phyloP scores from a whole-genome alignment of 202 grass and related monocot species.

The Elaeis oleifera region DNA sequence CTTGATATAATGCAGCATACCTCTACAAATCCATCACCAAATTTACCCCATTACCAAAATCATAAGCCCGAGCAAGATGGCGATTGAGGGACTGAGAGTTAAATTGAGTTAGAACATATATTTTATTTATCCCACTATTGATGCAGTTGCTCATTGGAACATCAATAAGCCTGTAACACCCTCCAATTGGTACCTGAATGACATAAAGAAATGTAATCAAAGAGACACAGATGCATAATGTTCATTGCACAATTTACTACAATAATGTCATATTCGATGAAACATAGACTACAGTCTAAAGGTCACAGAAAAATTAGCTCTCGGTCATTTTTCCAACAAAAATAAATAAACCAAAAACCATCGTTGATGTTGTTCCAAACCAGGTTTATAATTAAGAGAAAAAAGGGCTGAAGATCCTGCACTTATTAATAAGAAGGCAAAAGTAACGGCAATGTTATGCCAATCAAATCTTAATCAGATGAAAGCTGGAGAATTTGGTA shows the following conservation, averaged over 20 bases:
- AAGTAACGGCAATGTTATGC: too few relatives aligned
- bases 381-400: too few relatives aligned
- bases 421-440: too few relatives aligned
- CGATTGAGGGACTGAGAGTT: slow-evolving; percentile 69
- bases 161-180: slow-evolving; percentile 68
- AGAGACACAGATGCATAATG: not conserved
- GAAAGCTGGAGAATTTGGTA: too few relatives aligned
- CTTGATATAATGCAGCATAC: slow-evolving; percentile 15
- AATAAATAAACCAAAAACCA: too few relatives aligned
- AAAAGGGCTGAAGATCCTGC: too few relatives aligned
- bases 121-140: slow-evolving; percentile 68
- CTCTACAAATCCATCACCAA: slow-evolving; percentile 55
- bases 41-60: slow-evolving; percentile 50
- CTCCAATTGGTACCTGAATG: slow-evolving; percentile 53
- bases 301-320: too few relatives aligned
- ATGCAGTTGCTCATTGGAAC: slow-evolving; percentile 69
- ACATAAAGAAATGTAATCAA: not conserved
- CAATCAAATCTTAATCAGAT: too few relatives aligned
- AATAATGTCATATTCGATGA: not conserved
- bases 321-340: too few relatives aligned
- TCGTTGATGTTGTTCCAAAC: too few relatives aligned
- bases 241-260: not conserved
- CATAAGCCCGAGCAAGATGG: slow-evolving; percentile 53
- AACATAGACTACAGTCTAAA: not conserved
- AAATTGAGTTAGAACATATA: slow-evolving; percentile 69